Evolutionary conservation across 352 stramenopile genomes (phyloP), one percentile per base, ranked within the genome.

Genomic region (Synura sp.): DNA sequence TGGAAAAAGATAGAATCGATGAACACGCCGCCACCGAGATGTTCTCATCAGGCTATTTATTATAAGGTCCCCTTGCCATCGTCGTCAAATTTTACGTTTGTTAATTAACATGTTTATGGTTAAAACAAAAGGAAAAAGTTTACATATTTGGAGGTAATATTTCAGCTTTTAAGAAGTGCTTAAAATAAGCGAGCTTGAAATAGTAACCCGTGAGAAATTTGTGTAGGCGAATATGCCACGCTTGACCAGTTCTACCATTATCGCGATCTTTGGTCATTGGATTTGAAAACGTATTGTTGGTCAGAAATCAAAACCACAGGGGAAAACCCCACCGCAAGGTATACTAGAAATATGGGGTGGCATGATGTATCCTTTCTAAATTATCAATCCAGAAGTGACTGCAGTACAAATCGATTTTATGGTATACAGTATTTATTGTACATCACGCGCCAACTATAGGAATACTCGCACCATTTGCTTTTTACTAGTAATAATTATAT

Each of bases 231-330:
- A 84, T 93, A 98, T 76, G 93, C 93, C 0, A 97, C 91, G 3
- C 89, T 91, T 0, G 93, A 98, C 78, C 91, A 98, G 83, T 99
- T 98, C 86, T 91, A 98, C 85, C 95, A 99, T 86, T 98, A 98
- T 84, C 81, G 89, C 29, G 93, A 98, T 86, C 55, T 91, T 15
- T 91, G 88, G 86, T 87, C 84, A 42, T 86, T 97, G 42, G 88
- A 98, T 80, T 79, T 97, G 1, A 97, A 97, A 80, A 96, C 89
- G 0, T 94, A 97, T 76, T 85, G 86, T 35, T 99, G 94, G 94
- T 88, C 94, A 77, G 91, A 95, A 82, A 87, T 98, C 0, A 87
- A 93, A 27, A 88, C 93, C 36, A 90, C 90, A 76, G 63, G 63
- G 4, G 63, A 75, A 15, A 19, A 1, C 12, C 63, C 63, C 17